Evolutionary conservation across 2,329 filamentous ascomycete species (phyloP).

Genomic region (Fusarium duplospermum): DNA sequence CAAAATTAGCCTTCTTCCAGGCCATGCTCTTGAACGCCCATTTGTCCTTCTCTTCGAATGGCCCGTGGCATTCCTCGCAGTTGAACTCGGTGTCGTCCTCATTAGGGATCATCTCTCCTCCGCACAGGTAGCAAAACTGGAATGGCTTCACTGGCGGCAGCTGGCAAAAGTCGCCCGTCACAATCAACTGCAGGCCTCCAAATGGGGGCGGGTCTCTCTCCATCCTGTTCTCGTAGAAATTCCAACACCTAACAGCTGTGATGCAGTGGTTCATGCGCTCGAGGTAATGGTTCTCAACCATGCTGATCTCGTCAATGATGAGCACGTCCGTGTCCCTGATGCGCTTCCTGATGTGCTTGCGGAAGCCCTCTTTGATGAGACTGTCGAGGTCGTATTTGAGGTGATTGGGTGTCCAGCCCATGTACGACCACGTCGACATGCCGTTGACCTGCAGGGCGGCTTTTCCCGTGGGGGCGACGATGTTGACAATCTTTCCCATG

Average conservation of each 20-base stretch:
- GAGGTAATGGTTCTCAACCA: constrained; percentile 65
- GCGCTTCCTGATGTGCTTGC: constrained; percentile 44
- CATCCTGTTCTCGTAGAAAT: not conserved
- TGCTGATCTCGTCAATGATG: constrained; percentile 74
- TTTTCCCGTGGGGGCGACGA: constrained; percentile 70
- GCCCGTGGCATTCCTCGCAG: constrained; percentile 49
- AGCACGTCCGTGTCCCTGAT: constrained; percentile 63
- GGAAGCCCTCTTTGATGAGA: not conserved
- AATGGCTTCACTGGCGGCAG: constrained; percentile 70
- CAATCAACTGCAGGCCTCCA: constrained; percentile 42
- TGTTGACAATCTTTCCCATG: constrained; percentile 51
- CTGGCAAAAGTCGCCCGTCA: constrained; percentile 66
- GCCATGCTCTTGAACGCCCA: constrained; percentile 69
- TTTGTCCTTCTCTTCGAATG: constrained; percentile 61
- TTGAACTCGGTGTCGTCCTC: constrained; percentile 23
- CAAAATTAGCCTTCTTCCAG: constrained; percentile 67
- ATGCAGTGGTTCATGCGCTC: constrained; percentile 39
- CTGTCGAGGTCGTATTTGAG: constrained; percentile 31
- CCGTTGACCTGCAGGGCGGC: constrained; percentile 69
- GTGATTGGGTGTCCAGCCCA: constrained; percentile 62
- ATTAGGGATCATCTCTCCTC: not conserved
- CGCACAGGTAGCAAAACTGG: constrained; percentile 33
- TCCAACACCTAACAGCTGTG: constrained; percentile 45
- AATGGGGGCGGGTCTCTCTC: constrained; percentile 25
- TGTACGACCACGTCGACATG: constrained; percentile 66